Evolutionary conservation across 345 rosid genomes (phyloP), one percentile per base, ranked within the genome.

Genomic region (Theobroma cacao): DNA sequence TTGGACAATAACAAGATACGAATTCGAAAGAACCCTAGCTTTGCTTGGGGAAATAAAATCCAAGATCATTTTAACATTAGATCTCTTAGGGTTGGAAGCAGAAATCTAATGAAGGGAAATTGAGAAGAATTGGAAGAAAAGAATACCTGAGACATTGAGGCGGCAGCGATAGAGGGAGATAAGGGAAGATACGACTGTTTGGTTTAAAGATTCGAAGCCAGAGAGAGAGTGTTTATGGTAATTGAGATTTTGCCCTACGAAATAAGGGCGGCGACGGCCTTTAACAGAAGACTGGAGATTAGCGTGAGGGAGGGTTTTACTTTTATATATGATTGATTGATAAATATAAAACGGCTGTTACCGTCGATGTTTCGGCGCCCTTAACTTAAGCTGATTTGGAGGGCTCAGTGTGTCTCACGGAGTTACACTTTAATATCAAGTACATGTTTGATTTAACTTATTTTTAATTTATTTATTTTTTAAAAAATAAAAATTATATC

Each of bases 111-210:
- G 28, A 14, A 1, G 17, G 58, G 14, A 17, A 30, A 69, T 17
- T 47, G 38, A 69, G 74, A n/a, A 30, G 20, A 73, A 24, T 12
- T 36, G 9, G n/a, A 9, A 36, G 26, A 5, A 34, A 33, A 73
- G 0, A 55, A 30, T n/a, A 73, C 76, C 76, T 73, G 76, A 34
- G 76, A 55, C 76, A 73, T 73, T 47, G 48, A 53, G 33, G 76
- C 47, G 33, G 76, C 61, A 58, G 50, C 76, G 63, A 47, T 47
- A 0, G 34, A 8, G 13, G n/a, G 48, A n/a, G 38, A 2, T 2
- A n/a, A 1, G 55, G 40, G 33, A 28, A 59, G 64, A 59, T 10
- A 20, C 0, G 0, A 56, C 12, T 34, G 5, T 36, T 53, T 72
- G 20, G 31, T 72, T 36, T 20, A 18, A 70, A 52, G 63, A 72